Conservation (phyloP, 1,139 yeast species). For the Lodderomyces margitis region DNA sequence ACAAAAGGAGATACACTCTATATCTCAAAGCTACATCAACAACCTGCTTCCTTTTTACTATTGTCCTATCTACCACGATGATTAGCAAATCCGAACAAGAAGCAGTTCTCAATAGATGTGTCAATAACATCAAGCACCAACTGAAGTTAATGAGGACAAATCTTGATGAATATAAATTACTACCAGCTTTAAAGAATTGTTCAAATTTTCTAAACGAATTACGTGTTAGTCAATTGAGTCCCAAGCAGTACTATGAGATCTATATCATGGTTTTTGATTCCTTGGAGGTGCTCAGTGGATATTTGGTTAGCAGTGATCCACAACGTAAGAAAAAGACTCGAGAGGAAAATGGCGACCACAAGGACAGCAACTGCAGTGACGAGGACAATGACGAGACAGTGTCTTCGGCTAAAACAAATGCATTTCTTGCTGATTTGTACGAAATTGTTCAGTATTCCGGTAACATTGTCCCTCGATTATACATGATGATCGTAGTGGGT, state of each 20-base stretch:
- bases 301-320: constrained; percentile 65
- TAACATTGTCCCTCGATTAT: constrained; percentile 85
- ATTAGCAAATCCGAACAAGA: constrained; percentile 14
- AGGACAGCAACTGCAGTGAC: neutral
- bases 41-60: neutral
- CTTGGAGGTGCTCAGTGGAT: constrained; percentile 63
- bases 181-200: constrained; percentile 89
- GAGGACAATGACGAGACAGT: constrained; percentile 3
- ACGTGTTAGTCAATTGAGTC: constrained; percentile 71
- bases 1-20: no score
- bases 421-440: constrained; percentile 85
- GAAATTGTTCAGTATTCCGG: constrained; percentile 96
- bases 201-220: constrained; percentile 80
- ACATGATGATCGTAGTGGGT: constrained; percentile 94
- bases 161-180: constrained; percentile 65
- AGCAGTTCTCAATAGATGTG: constrained; percentile 45
- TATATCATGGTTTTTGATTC: constrained; percentile 87
- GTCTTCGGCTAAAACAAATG: constrained; percentile 24
- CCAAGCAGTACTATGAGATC: constrained; percentile 91
- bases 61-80: constrained; percentile 11
- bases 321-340: constrained; percentile 14
- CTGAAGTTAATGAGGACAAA: constrained; percentile 75
- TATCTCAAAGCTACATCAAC: neutral
- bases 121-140: constrained; percentile 64
- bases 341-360: neutral